phyloP scores from a whole-genome alignment of 352 stramenopile species.

The Pythium brachiatum region DNA sequence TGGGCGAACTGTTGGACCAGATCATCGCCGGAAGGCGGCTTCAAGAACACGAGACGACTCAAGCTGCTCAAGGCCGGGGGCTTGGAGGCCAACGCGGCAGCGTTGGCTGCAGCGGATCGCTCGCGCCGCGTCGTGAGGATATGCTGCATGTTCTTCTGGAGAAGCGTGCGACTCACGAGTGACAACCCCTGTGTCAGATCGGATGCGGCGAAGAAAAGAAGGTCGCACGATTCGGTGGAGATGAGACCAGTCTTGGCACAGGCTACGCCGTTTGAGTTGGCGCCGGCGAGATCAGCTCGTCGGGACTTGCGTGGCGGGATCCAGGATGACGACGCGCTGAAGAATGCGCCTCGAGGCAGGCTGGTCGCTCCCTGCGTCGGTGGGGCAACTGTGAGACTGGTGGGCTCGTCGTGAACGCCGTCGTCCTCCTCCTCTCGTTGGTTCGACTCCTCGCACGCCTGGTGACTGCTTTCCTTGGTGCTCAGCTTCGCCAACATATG shows the following conservation, averaged over 20 bases:
- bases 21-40: slow-evolving; percentile 15
- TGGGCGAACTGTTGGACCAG: slow-evolving; percentile 13
- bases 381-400: background rate
- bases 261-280: slow-evolving; percentile 23
- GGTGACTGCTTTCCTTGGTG: background rate
- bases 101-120: background rate
- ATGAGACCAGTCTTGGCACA: slow-evolving; percentile 51
- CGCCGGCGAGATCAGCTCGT: slow-evolving; percentile 9
- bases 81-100: background rate
- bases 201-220: slow-evolving; percentile 48
- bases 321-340: slow-evolving; percentile 55
- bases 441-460: background rate
- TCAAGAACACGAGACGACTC: slow-evolving; percentile 14
- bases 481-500: slow-evolving; percentile 12
- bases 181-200: slow-evolving; percentile 41
- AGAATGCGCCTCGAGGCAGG: slow-evolving; percentile 37
- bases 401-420: background rate
- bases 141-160: slow-evolving; percentile 40
- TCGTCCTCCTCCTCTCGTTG: background rate
- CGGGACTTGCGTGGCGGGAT: slow-evolving; percentile 37
- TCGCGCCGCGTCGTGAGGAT: background rate
- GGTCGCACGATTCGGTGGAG: slow-evolving; percentile 34
- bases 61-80: slow-evolving; percentile 3
- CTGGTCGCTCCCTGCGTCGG: background rate
- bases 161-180: slow-evolving; percentile 26